Percentiles rank a stretch among this genome's conserved stretches.
phyloP scores from a whole-genome alignment of 2,329 filamentous ascomycete species.

The Fonsecaea monophora region DNA sequence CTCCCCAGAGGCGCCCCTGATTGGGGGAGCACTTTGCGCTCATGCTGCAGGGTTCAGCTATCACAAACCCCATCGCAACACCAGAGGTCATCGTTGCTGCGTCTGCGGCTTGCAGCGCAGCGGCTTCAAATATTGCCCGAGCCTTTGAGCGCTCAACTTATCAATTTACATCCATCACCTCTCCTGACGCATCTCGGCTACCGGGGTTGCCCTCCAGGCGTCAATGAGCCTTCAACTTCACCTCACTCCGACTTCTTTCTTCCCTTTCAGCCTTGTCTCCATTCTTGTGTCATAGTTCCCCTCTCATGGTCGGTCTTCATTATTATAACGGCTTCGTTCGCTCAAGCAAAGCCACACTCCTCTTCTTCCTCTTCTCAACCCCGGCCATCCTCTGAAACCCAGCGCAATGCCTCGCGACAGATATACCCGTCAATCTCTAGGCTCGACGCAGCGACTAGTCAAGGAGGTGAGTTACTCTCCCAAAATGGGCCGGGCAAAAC shows the following conservation, averaged over 20 bases:
- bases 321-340: not conserved
- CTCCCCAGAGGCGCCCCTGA: not conserved
- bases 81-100: slow-evolving; percentile 4
- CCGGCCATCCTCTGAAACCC: not conserved
- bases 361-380: not conserved
- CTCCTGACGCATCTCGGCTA: not conserved
- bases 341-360: not conserved
- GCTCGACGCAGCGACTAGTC: slow-evolving; percentile 68
- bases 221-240: slow-evolving; percentile 11
- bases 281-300: not conserved
- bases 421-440: slow-evolving; percentile 68
- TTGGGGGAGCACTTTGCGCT: slow-evolving; percentile 2
- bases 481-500: not conserved
- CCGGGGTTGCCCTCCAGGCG: not conserved
- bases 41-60: slow-evolving; percentile 17
- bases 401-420: slow-evolving; percentile 54
- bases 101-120: slow-evolving; percentile 3
- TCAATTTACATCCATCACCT: slow-evolving; percentile 3
- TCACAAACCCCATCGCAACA: slow-evolving; percentile 7
- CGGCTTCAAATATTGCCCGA: slow-evolving; percentile 1
- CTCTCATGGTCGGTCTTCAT: slow-evolving; percentile 1
- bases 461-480: slow-evolving; percentile 66
- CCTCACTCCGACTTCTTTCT: slow-evolving; percentile 15
- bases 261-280: slow-evolving; percentile 14
- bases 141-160: slow-evolving; percentile 7